A percentile compares a stretch with the other conserved stretches of the same genome.
phyloP scores from a whole-genome alignment of 805 yeast species.

The Kockiozyma suomiensis region DNA sequence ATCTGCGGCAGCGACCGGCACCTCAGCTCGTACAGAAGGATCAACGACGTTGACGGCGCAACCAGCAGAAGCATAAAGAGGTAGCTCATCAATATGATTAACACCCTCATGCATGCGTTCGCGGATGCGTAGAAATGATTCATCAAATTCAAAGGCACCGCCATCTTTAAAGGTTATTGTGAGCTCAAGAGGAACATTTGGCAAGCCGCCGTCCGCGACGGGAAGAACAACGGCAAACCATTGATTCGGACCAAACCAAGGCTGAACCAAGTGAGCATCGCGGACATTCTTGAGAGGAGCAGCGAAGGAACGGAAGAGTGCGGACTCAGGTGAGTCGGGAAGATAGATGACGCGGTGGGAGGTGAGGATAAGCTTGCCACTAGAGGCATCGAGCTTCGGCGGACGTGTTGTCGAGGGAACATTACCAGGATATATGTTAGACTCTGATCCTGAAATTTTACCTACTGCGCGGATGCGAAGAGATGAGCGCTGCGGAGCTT shows the following conservation, averaged over 20 bases:
- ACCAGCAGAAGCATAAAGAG: slow-evolving; percentile 23
- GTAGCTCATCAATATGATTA: slow-evolving; percentile 36
- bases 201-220: slow-evolving; percentile 36
- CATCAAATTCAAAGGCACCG: slow-evolving; percentile 38
- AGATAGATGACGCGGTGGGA: slow-evolving; percentile 36
- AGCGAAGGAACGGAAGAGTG: slow-evolving; percentile 31
- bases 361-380: slow-evolving; percentile 34
- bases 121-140: slow-evolving; percentile 32
- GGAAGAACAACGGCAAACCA: slow-evolving; percentile 34
- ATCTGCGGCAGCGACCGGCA: neutral
- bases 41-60: neutral
- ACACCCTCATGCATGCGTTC: slow-evolving; percentile 35
- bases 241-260: slow-evolving; percentile 38
- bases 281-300: slow-evolving; percentile 30
- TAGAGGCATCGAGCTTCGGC: slow-evolving; percentile 22
- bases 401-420: slow-evolving; percentile 5
- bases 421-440: slow-evolving; percentile 19
- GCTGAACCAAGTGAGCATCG: slow-evolving; percentile 37
- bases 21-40: neutral
- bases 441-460: neutral
- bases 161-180: slow-evolving; percentile 37
- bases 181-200: slow-evolving; percentile 29
- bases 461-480: slow-evolving; percentile 21
- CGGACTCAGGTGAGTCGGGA: slow-evolving; percentile 20
- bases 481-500: slow-evolving; percentile 27